Base-by-base conservation (phyloP, 164 flowering plant species). In the Paratinospora sagittata region DNA sequence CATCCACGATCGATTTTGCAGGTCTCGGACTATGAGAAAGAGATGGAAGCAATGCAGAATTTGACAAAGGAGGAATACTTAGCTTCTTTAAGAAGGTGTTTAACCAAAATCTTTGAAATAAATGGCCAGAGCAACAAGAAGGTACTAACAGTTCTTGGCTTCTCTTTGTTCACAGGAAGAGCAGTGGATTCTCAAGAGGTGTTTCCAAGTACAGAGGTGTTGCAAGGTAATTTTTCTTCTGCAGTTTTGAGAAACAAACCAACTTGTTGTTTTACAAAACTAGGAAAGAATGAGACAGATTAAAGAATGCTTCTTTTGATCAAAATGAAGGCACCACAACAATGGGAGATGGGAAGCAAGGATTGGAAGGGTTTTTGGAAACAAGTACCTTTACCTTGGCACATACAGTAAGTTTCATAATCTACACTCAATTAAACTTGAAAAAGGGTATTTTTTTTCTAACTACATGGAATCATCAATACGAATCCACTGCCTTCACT, bases 311-410 rank as follows among this genome's bases (percentile, higher is more conserved):
- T 43, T 43, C 13, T 43, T 41, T 66, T 47, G 39, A 24, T 61
- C 47, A 39, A 55, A 64, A 24, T 76, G 71, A 82, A 87, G 87
- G 80, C 89, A 85, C 72, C 91, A 85, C 78, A 86, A 87, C 71
- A 87, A 84, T 76, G 90, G 91, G 27, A 83, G 90, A 84, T 90
- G 92, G 90, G 95, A 90, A 77, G 92, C 90, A 74, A 84, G 92
- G 70, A 87, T 85, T 10, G 91, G 92, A 23, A 83, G 92, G 72
- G 90, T 85, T 17, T 88, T 85, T 45, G 92, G 92, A 36, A 89
- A 88, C 85, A 87, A 89, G 78, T 89, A 89, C 73, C 89, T 89
- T 61, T 85, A 84, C 75, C 86, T 85, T 62, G 90, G 90, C 64
- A 87, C 89, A 27, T 85, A 87, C 77, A 69, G 88, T 87, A 39